Conservation (phyloP, 805 yeast species). For the Hanseniaspora jakobsenii region DNA sequence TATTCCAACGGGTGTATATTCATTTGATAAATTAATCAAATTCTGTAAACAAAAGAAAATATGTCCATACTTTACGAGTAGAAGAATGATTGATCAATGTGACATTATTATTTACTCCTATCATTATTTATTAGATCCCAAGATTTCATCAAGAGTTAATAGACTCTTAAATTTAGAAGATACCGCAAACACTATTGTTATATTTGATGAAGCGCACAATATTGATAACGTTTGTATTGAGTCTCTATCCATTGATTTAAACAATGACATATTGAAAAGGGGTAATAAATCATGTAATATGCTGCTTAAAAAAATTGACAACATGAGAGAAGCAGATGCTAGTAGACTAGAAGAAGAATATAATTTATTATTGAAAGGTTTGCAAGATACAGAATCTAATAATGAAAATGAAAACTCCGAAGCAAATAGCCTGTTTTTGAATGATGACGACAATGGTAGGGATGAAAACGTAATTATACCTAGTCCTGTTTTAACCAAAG, state of each 20-base stretch:
- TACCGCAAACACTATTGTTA: slow-evolving; percentile 49
- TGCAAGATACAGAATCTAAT: slow-evolving; percentile 30
- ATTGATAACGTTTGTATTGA: slow-evolving; percentile 98
- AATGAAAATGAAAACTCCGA: too few relatives aligned
- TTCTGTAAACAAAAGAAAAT: slow-evolving; percentile 70
- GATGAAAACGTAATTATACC: slow-evolving; percentile 43
- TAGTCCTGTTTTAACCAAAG: slow-evolving; percentile 77
- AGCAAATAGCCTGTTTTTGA: too few relatives aligned
- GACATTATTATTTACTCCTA: slow-evolving; percentile 91
- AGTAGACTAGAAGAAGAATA: slow-evolving; percentile 80
- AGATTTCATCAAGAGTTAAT: slow-evolving; percentile 91
- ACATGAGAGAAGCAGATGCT: slow-evolving; percentile 71
- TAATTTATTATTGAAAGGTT: slow-evolving; percentile 78
- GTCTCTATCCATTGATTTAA: slow-evolving; percentile 78
- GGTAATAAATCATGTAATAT: slow-evolving; percentile 82
- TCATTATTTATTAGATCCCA: slow-evolving; percentile 92
- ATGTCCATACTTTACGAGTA: slow-evolving; percentile 94
- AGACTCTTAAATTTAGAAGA: slow-evolving; percentile 74
- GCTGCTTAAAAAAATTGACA: slow-evolving; percentile 68
- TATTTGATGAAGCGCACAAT: slow-evolving; percentile 97
- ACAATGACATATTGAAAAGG: slow-evolving; percentile 74
- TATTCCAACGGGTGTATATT: slow-evolving; percentile 86
- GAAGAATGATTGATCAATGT: slow-evolving; percentile 94
- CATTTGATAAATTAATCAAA: slow-evolving; percentile 70
- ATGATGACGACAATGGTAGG: slow-evolving; percentile 38